Percentiles rank a stretch among this genome's conserved stretches.
phyloP scores from a whole-genome alignment of 2,329 filamentous ascomycete genomes.

The Diaporthe citrichinensis region DNA sequence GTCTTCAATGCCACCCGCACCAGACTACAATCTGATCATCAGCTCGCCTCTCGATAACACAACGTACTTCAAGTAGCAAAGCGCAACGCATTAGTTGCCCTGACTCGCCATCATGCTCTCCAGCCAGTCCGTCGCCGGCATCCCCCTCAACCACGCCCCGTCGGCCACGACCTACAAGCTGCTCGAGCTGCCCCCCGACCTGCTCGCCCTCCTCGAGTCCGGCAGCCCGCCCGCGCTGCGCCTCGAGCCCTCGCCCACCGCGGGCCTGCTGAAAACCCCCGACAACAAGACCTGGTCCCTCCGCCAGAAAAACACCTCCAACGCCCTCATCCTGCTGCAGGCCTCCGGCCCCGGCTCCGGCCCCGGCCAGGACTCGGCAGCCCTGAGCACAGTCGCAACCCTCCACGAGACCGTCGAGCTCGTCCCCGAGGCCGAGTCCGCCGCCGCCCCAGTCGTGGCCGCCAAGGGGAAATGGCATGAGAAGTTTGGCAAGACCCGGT shows the following conservation, averaged over 20 bases:
- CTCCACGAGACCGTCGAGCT: conserved; percentile 75
- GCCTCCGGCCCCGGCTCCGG: conserved; percentile 10
- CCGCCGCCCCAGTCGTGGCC: conserved; percentile 48
- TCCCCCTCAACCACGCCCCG: conserved; percentile 65
- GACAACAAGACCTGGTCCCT: conserved; percentile 67
- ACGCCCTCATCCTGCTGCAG: conserved; percentile 71
- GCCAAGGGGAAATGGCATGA: conserved; percentile 72
- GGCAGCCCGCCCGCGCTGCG: conserved; percentile 64
- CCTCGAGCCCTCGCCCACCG: conserved; percentile 64
- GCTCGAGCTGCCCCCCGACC: conserved; percentile 72
- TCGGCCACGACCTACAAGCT: conserved; percentile 69
- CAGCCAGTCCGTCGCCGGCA: conserved; percentile 60
- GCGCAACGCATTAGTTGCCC: neutral
- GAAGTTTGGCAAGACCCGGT: conserved; percentile 66
- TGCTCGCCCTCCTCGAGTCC: conserved; percentile 69
- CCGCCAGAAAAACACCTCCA: conserved; percentile 77
- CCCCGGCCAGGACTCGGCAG: conserved; percentile 33
- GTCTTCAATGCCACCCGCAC: neutral
- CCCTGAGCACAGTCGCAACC: conserved; percentile 66
- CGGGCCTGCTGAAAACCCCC: conserved; percentile 67
- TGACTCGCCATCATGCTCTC: conserved; percentile 53
- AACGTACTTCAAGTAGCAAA: neutral
- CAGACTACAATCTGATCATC: neutral
- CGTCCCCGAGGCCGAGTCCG: conserved; percentile 55
- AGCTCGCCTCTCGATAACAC: neutral